Evolutionary conservation across 257 asterid species (phyloP).

Genomic region (Leonotis leonurus): DNA sequence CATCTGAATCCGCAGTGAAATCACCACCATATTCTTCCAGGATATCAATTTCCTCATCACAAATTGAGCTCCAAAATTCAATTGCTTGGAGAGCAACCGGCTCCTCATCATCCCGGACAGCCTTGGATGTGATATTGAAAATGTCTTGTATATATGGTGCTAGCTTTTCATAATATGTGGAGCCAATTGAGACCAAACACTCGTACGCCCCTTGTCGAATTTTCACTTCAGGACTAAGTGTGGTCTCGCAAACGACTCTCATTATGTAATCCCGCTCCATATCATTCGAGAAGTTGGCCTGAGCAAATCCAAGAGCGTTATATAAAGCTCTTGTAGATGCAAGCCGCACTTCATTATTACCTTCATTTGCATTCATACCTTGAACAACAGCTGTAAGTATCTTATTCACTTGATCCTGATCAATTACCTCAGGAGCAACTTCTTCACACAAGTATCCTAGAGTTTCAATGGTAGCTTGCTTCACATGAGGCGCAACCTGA

Average conservation of each 20-base stretch:
- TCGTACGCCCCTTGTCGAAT: conserved; percentile 82
- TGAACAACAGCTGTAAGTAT: conserved; percentile 82
- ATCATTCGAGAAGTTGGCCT: conserved; percentile 72
- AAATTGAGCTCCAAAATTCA: conserved; percentile 75
- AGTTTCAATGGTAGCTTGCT: conserved; percentile 80
- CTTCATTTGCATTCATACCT: conserved; percentile 75
- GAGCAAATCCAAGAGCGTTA: conserved; percentile 81
- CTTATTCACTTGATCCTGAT: conserved; percentile 80
- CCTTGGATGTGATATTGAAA: conserved; percentile 67
- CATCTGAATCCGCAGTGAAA: conserved; percentile 65
- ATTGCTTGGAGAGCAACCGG: conserved; percentile 82
- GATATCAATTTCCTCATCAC: conserved; percentile 79
- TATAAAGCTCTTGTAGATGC: conserved; percentile 71
- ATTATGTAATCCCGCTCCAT: conserved; percentile 77
- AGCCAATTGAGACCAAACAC: conserved; percentile 72
- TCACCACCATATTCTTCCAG: conserved; percentile 69
- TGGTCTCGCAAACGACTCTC: conserved; percentile 86
- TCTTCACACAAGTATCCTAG: conserved; percentile 81
- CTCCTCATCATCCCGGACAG: conserved; percentile 66
- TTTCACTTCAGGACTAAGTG: conserved; percentile 66
- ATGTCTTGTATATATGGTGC: conserved; percentile 70
- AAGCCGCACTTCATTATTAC: conserved; percentile 59
- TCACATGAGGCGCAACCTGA: conserved; percentile 66
- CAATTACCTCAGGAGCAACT: conserved; percentile 66
- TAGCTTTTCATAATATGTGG: conserved; percentile 67